These are phyloP conservation scores for Lachancea dasiensis DNA, from an alignment of 805 yeast species.

Conservation along the genomic window DNA sequence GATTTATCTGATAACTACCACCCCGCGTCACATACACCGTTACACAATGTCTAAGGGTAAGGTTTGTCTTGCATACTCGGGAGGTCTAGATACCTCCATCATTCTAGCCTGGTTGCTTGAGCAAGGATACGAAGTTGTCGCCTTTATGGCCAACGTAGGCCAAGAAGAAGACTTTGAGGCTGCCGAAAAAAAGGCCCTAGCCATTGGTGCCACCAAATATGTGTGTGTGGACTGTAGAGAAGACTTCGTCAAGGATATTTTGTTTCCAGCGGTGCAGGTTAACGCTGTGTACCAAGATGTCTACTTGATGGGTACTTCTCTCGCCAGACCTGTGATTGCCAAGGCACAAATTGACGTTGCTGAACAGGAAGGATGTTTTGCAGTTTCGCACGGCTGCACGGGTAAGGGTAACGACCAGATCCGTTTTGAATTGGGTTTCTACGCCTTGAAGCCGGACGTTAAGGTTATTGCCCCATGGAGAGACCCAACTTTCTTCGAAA, in stretches of 20 bases:
- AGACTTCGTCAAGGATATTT: constrained; percentile 87
- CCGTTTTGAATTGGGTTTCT: constrained; percentile 93
- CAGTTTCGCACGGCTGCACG: constrained; percentile 98
- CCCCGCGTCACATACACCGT: too few relatives aligned
- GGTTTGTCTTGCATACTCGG: constrained; percentile 98
- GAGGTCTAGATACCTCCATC: constrained; percentile 97
- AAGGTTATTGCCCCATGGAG: constrained; percentile 99
- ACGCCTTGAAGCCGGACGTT: constrained; percentile 97
- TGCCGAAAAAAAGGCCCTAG: constrained; percentile 91
- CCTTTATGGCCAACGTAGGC: constrained; percentile 97
- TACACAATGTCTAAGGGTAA: constrained; percentile 99
- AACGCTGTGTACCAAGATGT: constrained; percentile 98
- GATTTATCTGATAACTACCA: too few relatives aligned
- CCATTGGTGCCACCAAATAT: constrained; percentile 95
- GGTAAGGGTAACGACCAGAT: constrained; percentile 99
- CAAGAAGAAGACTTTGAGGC: constrained; percentile 99
- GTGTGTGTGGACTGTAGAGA: constrained; percentile 91
- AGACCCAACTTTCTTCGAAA: constrained; percentile 86
- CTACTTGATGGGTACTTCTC: constrained; percentile 91
- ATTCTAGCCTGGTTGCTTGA: constrained; percentile 97
- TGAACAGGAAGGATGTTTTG: constrained; percentile 95
- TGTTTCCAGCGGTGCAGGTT: constrained; percentile 93
- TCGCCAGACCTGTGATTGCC: constrained; percentile 98
- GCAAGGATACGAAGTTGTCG: constrained; percentile 96
- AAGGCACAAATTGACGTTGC: constrained; percentile 97